phyloP scores from a whole-genome alignment of 2,329 filamentous ascomycete genomes.

The Cercospora sojina region DNA sequence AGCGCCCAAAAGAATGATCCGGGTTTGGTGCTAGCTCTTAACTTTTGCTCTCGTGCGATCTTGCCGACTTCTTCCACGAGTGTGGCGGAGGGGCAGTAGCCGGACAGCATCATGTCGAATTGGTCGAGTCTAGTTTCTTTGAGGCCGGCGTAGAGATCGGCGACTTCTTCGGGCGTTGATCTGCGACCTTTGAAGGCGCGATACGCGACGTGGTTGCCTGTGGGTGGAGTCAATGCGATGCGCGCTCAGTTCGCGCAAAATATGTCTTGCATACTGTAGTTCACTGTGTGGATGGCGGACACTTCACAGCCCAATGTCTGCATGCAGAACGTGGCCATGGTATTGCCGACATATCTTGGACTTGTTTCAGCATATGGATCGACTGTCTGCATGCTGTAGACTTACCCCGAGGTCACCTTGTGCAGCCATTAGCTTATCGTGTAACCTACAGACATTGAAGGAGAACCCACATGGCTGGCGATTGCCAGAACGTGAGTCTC shows the following conservation, averaged over 20 bases:
- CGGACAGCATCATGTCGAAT: slow-evolving; percentile 93
- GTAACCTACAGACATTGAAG: slow-evolving; percentile 35
- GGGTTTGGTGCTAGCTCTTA: slow-evolving; percentile 60
- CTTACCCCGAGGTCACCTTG: slow-evolving; percentile 73
- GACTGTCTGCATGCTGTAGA: slow-evolving; percentile 26
- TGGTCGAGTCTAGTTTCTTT: slow-evolving; percentile 79
- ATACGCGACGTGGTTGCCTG: slow-evolving; percentile 95
- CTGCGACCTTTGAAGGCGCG: slow-evolving; percentile 81
- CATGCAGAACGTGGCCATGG: slow-evolving; percentile 92
- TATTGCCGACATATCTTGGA: slow-evolving; percentile 90
- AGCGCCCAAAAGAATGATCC: slow-evolving; percentile 95
- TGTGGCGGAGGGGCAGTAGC: slow-evolving; percentile 86
- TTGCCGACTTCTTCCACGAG: slow-evolving; percentile 79
- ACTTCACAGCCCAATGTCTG: slow-evolving; percentile 93
- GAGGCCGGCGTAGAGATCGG: slow-evolving; percentile 79
- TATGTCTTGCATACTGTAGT: slow-evolving; percentile 74
- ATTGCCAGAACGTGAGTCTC: slow-evolving; percentile 76
- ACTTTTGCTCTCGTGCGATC: slow-evolving; percentile 78
- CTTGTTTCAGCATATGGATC: slow-evolving; percentile 22
- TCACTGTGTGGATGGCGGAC: slow-evolving; percentile 89
- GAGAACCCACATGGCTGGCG: slow-evolving; percentile 81
- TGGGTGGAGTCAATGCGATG: neutral
- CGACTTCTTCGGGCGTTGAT: slow-evolving; percentile 77
- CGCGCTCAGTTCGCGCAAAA: neutral
- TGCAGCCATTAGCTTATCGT: slow-evolving; percentile 25